Percentiles rank a stretch among this genome's conserved stretches.
Evolutionary conservation across 352 stramenopile genomes (phyloP).

Genomic region (Phytophthora hibernalis): DNA sequence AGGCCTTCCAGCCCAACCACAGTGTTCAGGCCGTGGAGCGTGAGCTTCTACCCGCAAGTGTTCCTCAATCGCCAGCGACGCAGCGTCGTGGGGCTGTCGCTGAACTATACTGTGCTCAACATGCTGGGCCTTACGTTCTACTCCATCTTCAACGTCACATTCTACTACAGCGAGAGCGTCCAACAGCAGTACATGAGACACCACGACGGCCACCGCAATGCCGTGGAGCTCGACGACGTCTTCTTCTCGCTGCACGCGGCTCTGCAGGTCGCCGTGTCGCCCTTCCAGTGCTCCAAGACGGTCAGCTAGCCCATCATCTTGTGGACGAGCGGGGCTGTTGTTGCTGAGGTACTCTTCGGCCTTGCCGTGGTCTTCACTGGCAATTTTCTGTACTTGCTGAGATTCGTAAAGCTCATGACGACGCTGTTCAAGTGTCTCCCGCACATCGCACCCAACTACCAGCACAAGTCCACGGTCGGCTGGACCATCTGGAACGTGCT

Average conservation of each 20-base stretch:
- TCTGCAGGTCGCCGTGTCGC: constrained; percentile 87
- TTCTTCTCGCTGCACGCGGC: constrained; percentile 96
- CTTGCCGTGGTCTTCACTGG: constrained; percentile 51
- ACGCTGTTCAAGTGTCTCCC: constrained; percentile 97
- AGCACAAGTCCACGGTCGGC: constrained; percentile 94
- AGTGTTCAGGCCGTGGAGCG: no score
- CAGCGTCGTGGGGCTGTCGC: constrained; percentile 90
- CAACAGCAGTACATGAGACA: constrained; percentile 90
- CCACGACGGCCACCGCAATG: constrained; percentile 81
- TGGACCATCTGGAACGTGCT: constrained; percentile 99
- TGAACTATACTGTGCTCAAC: constrained; percentile 96
- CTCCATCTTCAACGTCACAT: constrained; percentile 93
- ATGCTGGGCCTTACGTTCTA: constrained; percentile 96
- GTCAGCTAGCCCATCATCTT: constrained; percentile 70
- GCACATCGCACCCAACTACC: constrained; percentile 95
- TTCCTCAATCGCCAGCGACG: constrained; percentile 92
- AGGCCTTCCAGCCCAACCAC: no score
- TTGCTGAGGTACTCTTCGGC: constrained; percentile 60
- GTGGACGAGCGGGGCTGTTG: constrained; percentile 62
- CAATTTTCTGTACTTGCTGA: constrained; percentile 93
- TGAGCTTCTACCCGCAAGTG: constrained; percentile 95
- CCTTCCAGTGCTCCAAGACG: constrained; percentile 90
- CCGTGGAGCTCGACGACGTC: constrained; percentile 92
- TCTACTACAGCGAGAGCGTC: constrained; percentile 91
- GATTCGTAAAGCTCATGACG: constrained; percentile 95